Evolutionary conservation across 2,329 filamentous ascomycete genomes (phyloP).

Genomic region (Stemphylium lycopersici): DNA sequence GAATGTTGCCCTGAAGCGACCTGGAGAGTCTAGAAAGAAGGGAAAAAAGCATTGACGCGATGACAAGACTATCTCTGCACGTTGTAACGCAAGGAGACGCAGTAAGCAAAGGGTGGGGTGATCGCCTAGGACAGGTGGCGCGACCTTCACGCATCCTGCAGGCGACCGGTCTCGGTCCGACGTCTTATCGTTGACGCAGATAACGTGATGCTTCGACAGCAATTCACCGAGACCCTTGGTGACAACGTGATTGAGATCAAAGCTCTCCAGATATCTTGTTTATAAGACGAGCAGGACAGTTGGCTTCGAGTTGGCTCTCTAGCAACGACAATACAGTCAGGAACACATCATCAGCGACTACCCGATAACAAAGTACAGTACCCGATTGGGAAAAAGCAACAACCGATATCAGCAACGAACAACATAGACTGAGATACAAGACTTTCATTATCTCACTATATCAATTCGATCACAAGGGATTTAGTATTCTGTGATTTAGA

Average conservation of each 20-base stretch:
- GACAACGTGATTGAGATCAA: conserved; percentile 23
- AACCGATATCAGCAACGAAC: not conserved
- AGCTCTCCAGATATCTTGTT: not conserved
- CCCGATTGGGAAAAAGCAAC: not conserved
- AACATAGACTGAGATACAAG: not conserved
- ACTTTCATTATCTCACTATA: not conserved
- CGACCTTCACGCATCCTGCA: conserved; percentile 21
- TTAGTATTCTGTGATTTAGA: not conserved
- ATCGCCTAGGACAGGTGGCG: conserved; percentile 26
- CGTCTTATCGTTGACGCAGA: conserved; percentile 13
- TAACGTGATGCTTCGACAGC: conserved; percentile 15
- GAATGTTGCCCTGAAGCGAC: not conserved
- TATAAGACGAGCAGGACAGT: conserved; percentile 1
- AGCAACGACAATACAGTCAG: conserved; percentile 1
- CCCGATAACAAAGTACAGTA: not conserved
- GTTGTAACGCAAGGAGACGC: not conserved
- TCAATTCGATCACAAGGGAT: not conserved
- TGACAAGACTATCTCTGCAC: not conserved
- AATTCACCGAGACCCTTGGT: not conserved
- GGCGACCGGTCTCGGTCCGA: conserved; percentile 16
- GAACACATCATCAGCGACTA: not conserved
- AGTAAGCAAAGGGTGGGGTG: conserved; percentile 22
- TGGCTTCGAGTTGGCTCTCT: not conserved
- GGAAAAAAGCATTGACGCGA: too few relatives aligned
- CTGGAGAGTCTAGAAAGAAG: not conserved